Conservation (phyloP, 768 basidiomycete species). For the Tricholoma bakamatsutake region DNA sequence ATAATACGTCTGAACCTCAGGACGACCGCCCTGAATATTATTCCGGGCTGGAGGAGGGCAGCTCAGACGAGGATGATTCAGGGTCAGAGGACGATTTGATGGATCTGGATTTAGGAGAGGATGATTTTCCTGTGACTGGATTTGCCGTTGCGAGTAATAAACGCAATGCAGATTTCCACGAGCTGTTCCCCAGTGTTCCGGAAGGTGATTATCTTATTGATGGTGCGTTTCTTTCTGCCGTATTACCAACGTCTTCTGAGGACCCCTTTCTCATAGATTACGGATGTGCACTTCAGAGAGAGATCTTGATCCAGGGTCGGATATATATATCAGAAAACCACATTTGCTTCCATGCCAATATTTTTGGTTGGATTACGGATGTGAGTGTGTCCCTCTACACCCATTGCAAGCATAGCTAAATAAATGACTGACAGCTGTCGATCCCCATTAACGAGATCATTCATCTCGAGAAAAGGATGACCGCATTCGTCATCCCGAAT, state of each 20-base stretch:
- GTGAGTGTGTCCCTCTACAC: constrained; percentile 41
- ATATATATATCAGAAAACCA: constrained; percentile 98
- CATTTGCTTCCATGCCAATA: constrained; percentile 98
- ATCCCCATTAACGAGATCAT: constrained; percentile 87
- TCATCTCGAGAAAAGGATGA: constrained; percentile 93
- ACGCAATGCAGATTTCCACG: constrained; percentile 93
- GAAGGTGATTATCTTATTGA: constrained; percentile 98
- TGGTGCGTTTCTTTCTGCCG: constrained; percentile 45
- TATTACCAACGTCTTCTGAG: not conserved
- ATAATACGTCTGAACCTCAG: constrained; percentile 17
- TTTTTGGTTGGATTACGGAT: constrained; percentile 98
- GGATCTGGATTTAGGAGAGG: constrained; percentile 49
- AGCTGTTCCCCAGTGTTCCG: constrained; percentile 81
- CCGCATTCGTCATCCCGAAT: constrained; percentile 95
- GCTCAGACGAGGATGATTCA: constrained; percentile 26
- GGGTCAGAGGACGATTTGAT: constrained; percentile 29
- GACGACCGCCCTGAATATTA: constrained; percentile 29
- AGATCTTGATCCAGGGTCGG: constrained; percentile 94
- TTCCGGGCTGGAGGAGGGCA: constrained; percentile 29
- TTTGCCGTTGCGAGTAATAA: constrained; percentile 97
- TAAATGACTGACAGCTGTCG: constrained; percentile 52
- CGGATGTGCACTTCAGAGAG: constrained; percentile 93
- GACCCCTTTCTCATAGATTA: constrained; percentile 58
- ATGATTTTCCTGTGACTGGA: constrained; percentile 88
- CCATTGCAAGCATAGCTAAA: constrained; percentile 16